Evolutionary conservation across 2,329 filamentous ascomycete genomes (phyloP), one percentile per base, ranked within the genome.

Genomic region (Graphilbum fragrans): DNA sequence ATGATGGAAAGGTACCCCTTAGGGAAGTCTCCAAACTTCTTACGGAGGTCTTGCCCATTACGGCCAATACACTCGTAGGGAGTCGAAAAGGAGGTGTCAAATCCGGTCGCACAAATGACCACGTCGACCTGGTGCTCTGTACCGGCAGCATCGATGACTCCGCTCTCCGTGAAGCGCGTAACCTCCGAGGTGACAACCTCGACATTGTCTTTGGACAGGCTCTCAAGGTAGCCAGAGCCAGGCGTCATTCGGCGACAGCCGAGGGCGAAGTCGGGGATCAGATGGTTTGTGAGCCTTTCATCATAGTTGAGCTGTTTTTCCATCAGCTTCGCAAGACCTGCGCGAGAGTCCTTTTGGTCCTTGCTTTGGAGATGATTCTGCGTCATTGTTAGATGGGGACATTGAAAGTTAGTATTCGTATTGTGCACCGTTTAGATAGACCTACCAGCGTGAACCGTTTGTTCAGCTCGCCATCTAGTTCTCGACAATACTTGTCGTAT

Each of bases 11-110:
- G 18, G 34, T 44, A 44, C 4, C 39, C 79, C 50, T 81, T 75
- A 0, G 81, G 79, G 45, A 74, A 80, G 0, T 76, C 77, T 36
- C 42, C 53, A 44, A 53, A 55, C 39, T 49, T 22, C 6, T 41
- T 31, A n/a, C 34, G 19, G 19, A 46, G 38, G 12, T 35, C 20
- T 19, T 27, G 11, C 16, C 45, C 47, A 19, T 33, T 35, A 9
- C 17, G 18, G 22, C 47, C 47, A n/a, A 35, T 35, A 17, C 39
- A 31, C 5, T 18, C 9, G 27, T 75, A 58, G 2, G 46, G 49
- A 10, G 56, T 47, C 14, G 36, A 35, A 44, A 52, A 58, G n/a
- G 51, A 51, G 0, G 49, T 49, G 35, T 53, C 49, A 37, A 64
- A 64, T 11, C 62, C 62, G 1, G 62, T 64, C 2, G 61, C 61